Evolutionary conservation across 176 grass and related monocot species (phyloP).

Genomic region (Oryza rufipogon): DNA sequence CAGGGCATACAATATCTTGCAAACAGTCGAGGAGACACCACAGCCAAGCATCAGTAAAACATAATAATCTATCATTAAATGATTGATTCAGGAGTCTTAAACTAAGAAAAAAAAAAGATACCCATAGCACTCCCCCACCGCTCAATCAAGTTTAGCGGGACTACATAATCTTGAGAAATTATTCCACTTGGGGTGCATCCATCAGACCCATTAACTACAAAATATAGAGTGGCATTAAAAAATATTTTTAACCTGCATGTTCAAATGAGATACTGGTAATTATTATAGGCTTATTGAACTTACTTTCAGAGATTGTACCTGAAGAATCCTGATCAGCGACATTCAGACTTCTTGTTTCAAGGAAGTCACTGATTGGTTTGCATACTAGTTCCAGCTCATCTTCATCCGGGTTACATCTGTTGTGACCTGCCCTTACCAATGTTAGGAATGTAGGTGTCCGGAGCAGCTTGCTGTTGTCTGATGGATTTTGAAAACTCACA

Average conservation of each 20-base stretch:
- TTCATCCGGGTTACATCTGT: constrained; percentile 31
- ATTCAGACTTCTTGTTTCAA: constrained; percentile 44
- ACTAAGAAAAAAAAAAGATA: constrained; percentile 58
- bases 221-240: background rate
- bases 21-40: constrained; percentile 53
- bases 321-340: constrained; percentile 18
- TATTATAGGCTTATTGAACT: constrained; percentile 15
- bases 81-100: background rate
- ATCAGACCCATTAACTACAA: constrained; percentile 51
- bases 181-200: constrained; percentile 31
- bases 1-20: constrained; percentile 82
- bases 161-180: constrained; percentile 51
- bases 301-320: constrained; percentile 4
- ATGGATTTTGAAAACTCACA: constrained; percentile 64
- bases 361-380: constrained; percentile 64
- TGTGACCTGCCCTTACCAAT: constrained; percentile 19
- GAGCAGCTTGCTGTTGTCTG: constrained; percentile 57
- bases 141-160: constrained; percentile 84
- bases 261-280: constrained; percentile 20
- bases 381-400: constrained; percentile 50
- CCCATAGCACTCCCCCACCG: constrained; percentile 97
- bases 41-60: constrained; percentile 12
- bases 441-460: constrained; percentile 46
- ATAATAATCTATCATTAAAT: background rate
- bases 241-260: constrained; percentile 6